A percentile compares a stretch with the other conserved stretches of the same genome.
Evolutionary conservation across 805 yeast species (phyloP).

Genomic region (Barnettozyma californica): DNA sequence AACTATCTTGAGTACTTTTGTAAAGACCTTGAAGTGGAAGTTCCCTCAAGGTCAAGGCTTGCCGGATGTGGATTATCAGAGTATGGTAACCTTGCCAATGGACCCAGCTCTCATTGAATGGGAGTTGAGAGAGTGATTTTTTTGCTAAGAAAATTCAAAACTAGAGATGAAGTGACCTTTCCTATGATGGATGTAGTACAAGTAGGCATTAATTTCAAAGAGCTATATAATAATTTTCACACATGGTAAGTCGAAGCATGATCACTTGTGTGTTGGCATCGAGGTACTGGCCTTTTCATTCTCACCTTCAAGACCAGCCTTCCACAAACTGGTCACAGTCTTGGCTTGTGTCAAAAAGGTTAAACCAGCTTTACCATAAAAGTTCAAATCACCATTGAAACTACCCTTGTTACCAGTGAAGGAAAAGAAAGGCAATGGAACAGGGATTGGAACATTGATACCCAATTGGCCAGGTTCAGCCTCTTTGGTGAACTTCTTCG

Average conservation of each 20-base stretch:
- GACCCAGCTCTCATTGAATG: conserved; percentile 68
- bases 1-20: conserved; percentile 66
- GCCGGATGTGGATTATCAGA: conserved; percentile 72
- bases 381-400: conserved; percentile 74
- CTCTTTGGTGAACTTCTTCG: conserved; percentile 62
- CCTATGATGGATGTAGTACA: not conserved
- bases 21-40: conserved; percentile 75
- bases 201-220: not conserved
- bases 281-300: conserved; percentile 48
- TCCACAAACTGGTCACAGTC: conserved; percentile 70
- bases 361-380: conserved; percentile 73
- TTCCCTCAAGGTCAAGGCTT: conserved; percentile 48
- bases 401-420: conserved; percentile 75
- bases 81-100: conserved; percentile 90
- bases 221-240: not conserved
- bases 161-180: not conserved
- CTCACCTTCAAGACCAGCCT: conserved; percentile 44
- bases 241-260: too few species aligned
- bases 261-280: conserved; percentile 58
- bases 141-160: not conserved
- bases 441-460: conserved; percentile 74
- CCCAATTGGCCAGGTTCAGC: conserved; percentile 77
- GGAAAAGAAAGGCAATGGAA: conserved; percentile 76
- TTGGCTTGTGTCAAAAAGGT: conserved; percentile 69
- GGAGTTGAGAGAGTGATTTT: conserved; percentile 56